Evolutionary conservation across 2,329 filamentous ascomycete genomes (phyloP).

Genomic region (Exserohilum turcica): DNA sequence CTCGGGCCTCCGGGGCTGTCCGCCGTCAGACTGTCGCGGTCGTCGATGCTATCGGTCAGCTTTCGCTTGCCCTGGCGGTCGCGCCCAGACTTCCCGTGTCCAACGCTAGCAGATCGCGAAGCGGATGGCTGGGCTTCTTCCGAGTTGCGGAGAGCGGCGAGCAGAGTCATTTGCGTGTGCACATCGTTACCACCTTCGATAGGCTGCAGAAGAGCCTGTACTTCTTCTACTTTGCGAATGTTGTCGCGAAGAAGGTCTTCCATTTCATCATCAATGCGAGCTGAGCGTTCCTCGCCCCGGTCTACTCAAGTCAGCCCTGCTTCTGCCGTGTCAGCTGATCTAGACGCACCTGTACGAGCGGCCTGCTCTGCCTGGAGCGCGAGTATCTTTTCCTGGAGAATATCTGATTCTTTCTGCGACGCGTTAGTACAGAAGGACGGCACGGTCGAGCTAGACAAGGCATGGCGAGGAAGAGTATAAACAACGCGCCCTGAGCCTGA

Average conservation of each 20-base stretch:
- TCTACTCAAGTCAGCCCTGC: conserved; percentile 28
- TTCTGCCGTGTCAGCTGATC: not conserved
- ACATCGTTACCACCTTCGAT: conserved; percentile 50
- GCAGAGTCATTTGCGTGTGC: conserved; percentile 52
- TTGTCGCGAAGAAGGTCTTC: conserved; percentile 55
- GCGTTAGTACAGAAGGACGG: conserved; percentile 7
- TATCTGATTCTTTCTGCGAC: conserved; percentile 39
- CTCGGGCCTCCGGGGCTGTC: conserved; percentile 46
- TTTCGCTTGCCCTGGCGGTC: conserved; percentile 48
- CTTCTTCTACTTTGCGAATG: conserved; percentile 55
- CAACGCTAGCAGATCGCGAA: conserved; percentile 45
- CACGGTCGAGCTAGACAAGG: not conserved
- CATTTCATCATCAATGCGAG: conserved; percentile 52
- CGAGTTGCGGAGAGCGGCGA: conserved; percentile 54
- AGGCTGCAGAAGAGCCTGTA: conserved; percentile 51
- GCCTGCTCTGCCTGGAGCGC: conserved; percentile 39
- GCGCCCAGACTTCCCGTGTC: conserved; percentile 40
- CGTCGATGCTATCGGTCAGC: conserved; percentile 44
- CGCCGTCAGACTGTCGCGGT: conserved; percentile 47
- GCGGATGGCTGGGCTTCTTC: conserved; percentile 46
- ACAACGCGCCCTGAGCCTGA: not conserved
- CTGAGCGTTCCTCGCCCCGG: conserved; percentile 43
- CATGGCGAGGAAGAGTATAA: not conserved
- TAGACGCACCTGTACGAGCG: conserved; percentile 32
- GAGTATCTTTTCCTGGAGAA: conserved; percentile 38